Percentiles rank a stretch among this genome's conserved stretches.
phyloP scores from a whole-genome alignment of 2,329 filamentous ascomycete species.

The Blastomyces silverae region DNA sequence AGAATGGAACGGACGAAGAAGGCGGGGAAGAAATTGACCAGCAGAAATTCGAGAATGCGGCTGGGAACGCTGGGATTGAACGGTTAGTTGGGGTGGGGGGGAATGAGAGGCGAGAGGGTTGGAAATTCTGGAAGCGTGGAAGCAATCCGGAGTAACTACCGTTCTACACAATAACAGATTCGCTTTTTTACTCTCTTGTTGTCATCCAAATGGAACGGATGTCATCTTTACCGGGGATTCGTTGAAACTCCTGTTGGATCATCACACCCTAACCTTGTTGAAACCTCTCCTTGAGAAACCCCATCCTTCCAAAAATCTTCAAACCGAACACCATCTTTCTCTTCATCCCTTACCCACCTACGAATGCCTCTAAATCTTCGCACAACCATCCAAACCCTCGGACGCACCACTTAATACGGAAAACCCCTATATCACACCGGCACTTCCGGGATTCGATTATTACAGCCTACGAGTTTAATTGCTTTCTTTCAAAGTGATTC shows the following conservation, averaged over 20 bases:
- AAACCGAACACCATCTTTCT: background rate
- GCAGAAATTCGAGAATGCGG: conserved; percentile 76
- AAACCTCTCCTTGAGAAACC: background rate
- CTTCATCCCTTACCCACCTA: background rate
- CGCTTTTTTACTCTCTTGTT: background rate
- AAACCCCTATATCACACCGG: background rate
- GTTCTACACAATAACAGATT: background rate
- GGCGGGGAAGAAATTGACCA: conserved; percentile 90
- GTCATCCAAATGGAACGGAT: background rate
- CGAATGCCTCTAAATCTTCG: background rate
- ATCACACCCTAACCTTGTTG: background rate
- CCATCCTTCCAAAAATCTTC: background rate
- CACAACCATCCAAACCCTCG: background rate
- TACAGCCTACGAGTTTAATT: background rate
- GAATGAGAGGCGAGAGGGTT: conserved; percentile 64
- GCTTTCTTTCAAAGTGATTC: background rate
- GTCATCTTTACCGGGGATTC: background rate
- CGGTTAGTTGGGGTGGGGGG: conserved; percentile 70
- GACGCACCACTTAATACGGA: background rate
- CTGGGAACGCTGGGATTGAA: conserved; percentile 80
- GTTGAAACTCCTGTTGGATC: background rate
- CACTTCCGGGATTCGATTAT: background rate
- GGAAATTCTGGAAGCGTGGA: conserved; percentile 70
- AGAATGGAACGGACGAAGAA: conserved; percentile 72
- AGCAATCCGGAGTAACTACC: background rate